Base-by-base conservation (phyloP, 257 asterid species). In the Solanum chaucha region DNA sequence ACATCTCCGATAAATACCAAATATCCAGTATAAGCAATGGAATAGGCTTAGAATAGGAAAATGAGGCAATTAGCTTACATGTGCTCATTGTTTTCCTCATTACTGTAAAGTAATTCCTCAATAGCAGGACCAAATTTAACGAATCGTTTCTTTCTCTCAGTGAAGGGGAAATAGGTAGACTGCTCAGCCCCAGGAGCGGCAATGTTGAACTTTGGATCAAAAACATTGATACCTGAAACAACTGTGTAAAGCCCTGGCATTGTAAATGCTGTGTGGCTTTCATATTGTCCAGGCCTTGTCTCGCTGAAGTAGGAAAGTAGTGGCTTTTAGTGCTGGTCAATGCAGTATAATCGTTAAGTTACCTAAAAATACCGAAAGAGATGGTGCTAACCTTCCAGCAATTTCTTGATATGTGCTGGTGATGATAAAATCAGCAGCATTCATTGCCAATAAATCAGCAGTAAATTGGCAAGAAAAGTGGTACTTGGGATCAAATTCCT, bases 131-230 rank as follows among this genome's bases (percentile, higher is more conserved):
- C 92, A 84, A 96, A 95, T 83, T 90, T 55, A 59, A 92, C 74
- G 84, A 94, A 78, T 14, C 99, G 91, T 58, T 91, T 93, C 81
- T 87, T 90, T 87, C 88, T 94, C 86, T 93, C 97, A 14, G 94
- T 88, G 88, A 70, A 85, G 0, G 99, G 96, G 82, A 96, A 96
- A 90, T 95, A 96, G 41, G 95, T 89, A 24, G 98, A 92, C 72
- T 96, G 98, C 85, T 96, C 99, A 11, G 98, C 99, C 64, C 99
- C 99, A 8, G 99, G 99, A 8, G 98, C 88, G 86, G 94, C 98
- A 78, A 96, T 94, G 74, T 96, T 96, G 93, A 96, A 95, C 91
- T 96, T 96, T 46, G 98, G 98, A 85, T 96, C 99, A 86, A 95
- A 95, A 5, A 93, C 94, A 71, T 91, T 90, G 72, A 93, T 91